Percentiles rank a stretch among this genome's conserved stretches.
These are phyloP conservation scores for Citrus maxima DNA, from an alignment of 345 rosid genomes.

Conservation along the genomic window DNA sequence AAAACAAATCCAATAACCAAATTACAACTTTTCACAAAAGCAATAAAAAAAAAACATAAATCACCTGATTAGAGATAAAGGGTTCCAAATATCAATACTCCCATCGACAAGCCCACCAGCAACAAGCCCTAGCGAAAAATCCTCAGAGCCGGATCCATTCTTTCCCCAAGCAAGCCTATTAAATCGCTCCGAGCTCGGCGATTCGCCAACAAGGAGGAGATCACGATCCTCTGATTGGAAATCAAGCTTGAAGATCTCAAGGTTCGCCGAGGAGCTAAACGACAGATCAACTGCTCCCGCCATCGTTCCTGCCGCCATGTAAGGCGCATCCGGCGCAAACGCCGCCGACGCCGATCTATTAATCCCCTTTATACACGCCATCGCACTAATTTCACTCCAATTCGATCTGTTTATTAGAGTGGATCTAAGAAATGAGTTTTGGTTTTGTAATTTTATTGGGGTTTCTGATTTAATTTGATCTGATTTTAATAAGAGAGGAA, in stretches of 20 bases:
- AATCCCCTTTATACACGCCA: constrained; percentile 93
- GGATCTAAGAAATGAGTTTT: constrained; percentile 1
- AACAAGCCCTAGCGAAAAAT: constrained; percentile 72
- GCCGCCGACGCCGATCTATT: constrained; percentile 96
- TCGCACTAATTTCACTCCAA: constrained; percentile 11
- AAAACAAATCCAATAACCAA: not conserved
- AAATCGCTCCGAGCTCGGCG: constrained; percentile 89
- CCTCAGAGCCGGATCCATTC: constrained; percentile 82
- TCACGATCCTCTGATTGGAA: constrained; percentile 92
- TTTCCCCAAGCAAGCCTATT: constrained; percentile 91
- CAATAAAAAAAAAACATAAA: not conserved
- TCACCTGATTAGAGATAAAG: constrained; percentile 72
- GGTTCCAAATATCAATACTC: constrained; percentile 86
- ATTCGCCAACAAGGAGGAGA: constrained; percentile 70
- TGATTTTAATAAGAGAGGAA: not conserved
- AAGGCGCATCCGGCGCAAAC: constrained; percentile 87
- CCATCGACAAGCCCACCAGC: constrained; percentile 99
- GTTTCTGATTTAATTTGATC: not conserved
- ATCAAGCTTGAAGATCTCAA: constrained; percentile 96
- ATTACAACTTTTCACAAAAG: not conserved
- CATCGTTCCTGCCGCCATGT: constrained; percentile 99
- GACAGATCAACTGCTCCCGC: constrained; percentile 98
- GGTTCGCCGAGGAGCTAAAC: constrained; percentile 85
- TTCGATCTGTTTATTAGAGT: not conserved
- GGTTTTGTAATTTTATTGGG: not conserved